Evolutionary conservation across 1,284 basidiomycete species (phyloP), one percentile per base, ranked within the genome.

Genomic region (Volvariella surrecta): DNA sequence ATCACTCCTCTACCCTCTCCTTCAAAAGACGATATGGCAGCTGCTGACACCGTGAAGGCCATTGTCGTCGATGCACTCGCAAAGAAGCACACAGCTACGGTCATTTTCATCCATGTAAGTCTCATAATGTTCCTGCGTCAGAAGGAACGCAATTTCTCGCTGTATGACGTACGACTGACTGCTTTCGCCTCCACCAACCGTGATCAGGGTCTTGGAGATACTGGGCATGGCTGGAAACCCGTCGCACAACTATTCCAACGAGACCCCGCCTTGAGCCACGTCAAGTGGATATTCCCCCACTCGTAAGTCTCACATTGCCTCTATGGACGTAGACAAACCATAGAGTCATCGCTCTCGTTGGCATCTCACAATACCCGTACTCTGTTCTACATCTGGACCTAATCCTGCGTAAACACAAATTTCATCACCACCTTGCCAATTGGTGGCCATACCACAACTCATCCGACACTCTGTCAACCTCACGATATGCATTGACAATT

Each of bases 71-170:
- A 71, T n/a, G n/a, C n/a, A 17, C 68, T 86, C 18, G 56, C 65
- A 35, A 56, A 65, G 31, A 78, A 74, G 50, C 91, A 94, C 61
- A 83, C 86, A 2, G 89, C 89, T 3, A 92, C 89, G 1, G 79
- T 94, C 50, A 87, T 95, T 56, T 90, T 94, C 60, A 66, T 89
- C 30, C 92, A 95, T 71, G 87, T 90, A 59, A 53, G 80, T 64
- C n/a, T 16, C 19, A 10, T 37, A 8, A 21, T 30, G 44, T 32
- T 41, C 32, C 43, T 22, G 31, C 28, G 32, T 44, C 34, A 41
- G 20, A 15, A 13, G 16, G 24, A 16, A 35, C 35, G 24, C 19
- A 18, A 15, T 45, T 38, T 46, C 30, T 35, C 18, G 40, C 19
- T 40, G 32, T 24, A 31, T 43, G 30, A 44, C 32, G 39, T 43